Base-by-base conservation (phyloP, 2,329 filamentous ascomycete species). In the Aureobasidium musti region DNA sequence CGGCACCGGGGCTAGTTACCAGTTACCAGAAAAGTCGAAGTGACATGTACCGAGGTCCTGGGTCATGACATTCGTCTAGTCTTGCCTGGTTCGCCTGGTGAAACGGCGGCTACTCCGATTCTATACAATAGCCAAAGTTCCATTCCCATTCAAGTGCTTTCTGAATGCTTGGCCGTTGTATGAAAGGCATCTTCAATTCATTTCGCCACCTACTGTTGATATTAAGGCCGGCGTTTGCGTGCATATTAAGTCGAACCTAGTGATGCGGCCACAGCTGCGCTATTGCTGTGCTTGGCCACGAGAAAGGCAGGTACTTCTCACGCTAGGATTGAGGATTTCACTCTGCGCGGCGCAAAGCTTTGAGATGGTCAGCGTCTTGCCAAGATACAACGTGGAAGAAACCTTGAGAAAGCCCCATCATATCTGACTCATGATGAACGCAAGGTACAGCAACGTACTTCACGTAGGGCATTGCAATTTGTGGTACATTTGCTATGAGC, bases 261-360 rank as follows among this genome's bases (percentile, higher is more conserved):
- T 21, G 7, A 35, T 23, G 17, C 37, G 14, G 23, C 37, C n/a
- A 19, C 10, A 35, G 30, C 5, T 26, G n/a, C 21, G 21, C 37
- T 28, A 33, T 8, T 33, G 30, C 26, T 45, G 10, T n/a, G 26
- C 37, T 26, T 56, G 13, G 14, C 33, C 53, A 57, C 37, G 53
- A 57, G 53, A 57, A 28, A 30, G 13, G 53, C 35, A 43, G 37
- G 53, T 57, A 23, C 33, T 19, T 21, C 4, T 28, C 35, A 57
- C 53, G 54, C 54, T 45, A 45, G 21, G 21, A 59, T 5, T 28
- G 54, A 26, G 19, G 39, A 23, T 33, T 59, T 59, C 28, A 59
- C 54, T 59, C 54, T 45, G 37, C 54, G 57, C 57, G 57, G 57
- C 43, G 57, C 30, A 61, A 61, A 61, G 41, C 41, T 61, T 59